Base-by-base conservation (phyloP, 2,329 filamentous ascomycete genomes). In the Alternaria sp. region DNA sequence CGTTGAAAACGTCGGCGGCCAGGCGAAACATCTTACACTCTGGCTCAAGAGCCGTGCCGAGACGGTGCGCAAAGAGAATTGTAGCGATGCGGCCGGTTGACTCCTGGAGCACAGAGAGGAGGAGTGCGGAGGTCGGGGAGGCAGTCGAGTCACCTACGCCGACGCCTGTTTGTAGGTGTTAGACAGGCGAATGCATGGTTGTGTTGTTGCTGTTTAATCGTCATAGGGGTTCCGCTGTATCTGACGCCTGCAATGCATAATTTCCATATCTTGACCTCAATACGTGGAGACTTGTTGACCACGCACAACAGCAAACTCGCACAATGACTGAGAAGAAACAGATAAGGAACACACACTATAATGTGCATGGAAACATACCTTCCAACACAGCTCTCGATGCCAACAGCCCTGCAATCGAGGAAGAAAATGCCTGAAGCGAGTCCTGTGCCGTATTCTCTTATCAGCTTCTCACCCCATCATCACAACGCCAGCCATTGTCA, bases 21-120 rank as follows among this genome's bases (percentile, higher is more conserved):
- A 96, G 90, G 16, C 93, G 89, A 79, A 94, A 97, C 77, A 87
- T 90, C 78, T 97, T 97, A 81, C 92, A 94, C 75, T 97, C 93
- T 2, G 93, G 92, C 77, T 96, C 93, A 48, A 97, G 90, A 32
- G 91, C 87, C 46, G 91, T 91, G 38, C 93, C 93, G 59, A 94
- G 88, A 43, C 88, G 86, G 76, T 96, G 89, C 1, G 93, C 94
- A 76, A 97, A 96, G 9, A 92, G 78, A 61, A 97, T 96, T 0
- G 93, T 97, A 1, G 92, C 91, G 26, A 96, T 81, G 7, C 93
- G 88, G 8, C 92, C 93, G 62, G 91, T 90, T 51, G 89, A 91
- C 66, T 95, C 91, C 78, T 95, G 92, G 9, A 95, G 81, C 63
- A 96, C 90, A 30, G 91, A 92, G 51, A 97, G 86, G 11, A 97